These are phyloP conservation scores for Lyophyllum decastes DNA, from an alignment of 768 basidiomycete species.

Conservation along the genomic window DNA sequence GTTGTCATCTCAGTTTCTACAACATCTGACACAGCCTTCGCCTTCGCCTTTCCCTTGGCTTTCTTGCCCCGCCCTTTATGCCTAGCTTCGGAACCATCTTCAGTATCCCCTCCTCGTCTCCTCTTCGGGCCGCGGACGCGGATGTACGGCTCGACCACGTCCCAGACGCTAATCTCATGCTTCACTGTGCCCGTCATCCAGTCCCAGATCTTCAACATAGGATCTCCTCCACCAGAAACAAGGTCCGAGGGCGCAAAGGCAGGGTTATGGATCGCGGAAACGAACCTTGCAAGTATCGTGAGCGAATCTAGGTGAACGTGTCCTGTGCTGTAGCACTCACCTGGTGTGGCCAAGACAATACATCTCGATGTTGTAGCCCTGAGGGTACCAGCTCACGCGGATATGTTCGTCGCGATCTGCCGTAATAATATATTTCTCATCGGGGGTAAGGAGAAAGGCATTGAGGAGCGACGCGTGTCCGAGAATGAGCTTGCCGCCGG, in stretches of 20 bases:
- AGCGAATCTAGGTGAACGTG: not conserved
- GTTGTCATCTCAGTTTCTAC: constrained; percentile 16
- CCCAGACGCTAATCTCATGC: constrained; percentile 52
- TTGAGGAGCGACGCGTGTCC: constrained; percentile 92
- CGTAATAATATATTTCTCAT: constrained; percentile 79
- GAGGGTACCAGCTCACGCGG: constrained; percentile 86
- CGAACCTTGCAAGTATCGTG: constrained; percentile 52
- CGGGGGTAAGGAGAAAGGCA: constrained; percentile 62
- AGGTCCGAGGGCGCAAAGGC: constrained; percentile 45
- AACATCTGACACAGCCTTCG: constrained; percentile 22
- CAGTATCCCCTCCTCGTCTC: constrained; percentile 34
- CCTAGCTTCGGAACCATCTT: constrained; percentile 22
- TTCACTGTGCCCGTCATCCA: constrained; percentile 65
- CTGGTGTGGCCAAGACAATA: constrained; percentile 85
- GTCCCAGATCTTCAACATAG: constrained; percentile 74
- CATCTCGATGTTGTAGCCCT: constrained; percentile 82
- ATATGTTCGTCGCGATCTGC: constrained; percentile 97
- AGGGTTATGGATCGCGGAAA: constrained; percentile 81
- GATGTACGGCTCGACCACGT: constrained; percentile 50
- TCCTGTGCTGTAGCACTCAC: constrained; percentile 41
- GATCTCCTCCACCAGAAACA: constrained; percentile 90
- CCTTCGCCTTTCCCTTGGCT: constrained; percentile 25
- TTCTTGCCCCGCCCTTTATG: constrained; percentile 23
- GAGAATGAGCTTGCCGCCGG: constrained; percentile 68
- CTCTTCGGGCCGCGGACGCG: constrained; percentile 37